Base-by-base conservation (phyloP, 176 grass and related monocot species). In the Saccharum spontaneum region DNA sequence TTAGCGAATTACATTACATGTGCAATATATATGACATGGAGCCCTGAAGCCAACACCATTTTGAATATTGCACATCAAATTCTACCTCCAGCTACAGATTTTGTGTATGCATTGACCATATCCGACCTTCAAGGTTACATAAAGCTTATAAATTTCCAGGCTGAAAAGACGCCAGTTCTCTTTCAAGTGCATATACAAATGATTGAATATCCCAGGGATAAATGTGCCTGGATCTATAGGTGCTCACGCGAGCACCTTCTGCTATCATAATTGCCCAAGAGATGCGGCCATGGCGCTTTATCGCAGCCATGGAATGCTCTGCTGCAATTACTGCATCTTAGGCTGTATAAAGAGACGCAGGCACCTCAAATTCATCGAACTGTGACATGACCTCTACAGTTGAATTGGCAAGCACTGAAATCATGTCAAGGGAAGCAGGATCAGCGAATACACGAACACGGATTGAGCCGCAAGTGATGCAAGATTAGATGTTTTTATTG, bases 331-430 rank as follows among this genome's bases (percentile, higher is more conserved):
- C 39, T 44, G 36, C 30, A 43, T 76, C 31, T 87, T 84, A 90
- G 6, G 80, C 34, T 34, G 76, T 87, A 40, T 70, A 83, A 61
- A 87, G 34, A n/a, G 49, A 38, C 7, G 65, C 40, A 49, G 71
- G 69, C 49, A 24, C 63, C 80, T 52, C 69, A 20, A 73, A 49
- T 26, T 63, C 3, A 10, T 50, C 28, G n/a, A 83, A 72, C 57
- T 79, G 37, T 84, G 89, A 34, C 39, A 80, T 49, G 77, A 80
- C 62, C 50, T 69, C 81, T 79, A 65, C 14, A 22, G 81, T 90
- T 33, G 85, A 90, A 87, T 87, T 87, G 71, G 70, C 26, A 74
- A 80, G 33, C 16, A 34, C 89, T 87, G n/a, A 71, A 84, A 23
- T 64, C 41, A 83, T 39, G 15, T 49, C 31, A 14, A 44, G 69